Evolutionary conservation across 2,329 filamentous ascomycete genomes (phyloP).

Genomic region (Botrytis cinerea): DNA sequence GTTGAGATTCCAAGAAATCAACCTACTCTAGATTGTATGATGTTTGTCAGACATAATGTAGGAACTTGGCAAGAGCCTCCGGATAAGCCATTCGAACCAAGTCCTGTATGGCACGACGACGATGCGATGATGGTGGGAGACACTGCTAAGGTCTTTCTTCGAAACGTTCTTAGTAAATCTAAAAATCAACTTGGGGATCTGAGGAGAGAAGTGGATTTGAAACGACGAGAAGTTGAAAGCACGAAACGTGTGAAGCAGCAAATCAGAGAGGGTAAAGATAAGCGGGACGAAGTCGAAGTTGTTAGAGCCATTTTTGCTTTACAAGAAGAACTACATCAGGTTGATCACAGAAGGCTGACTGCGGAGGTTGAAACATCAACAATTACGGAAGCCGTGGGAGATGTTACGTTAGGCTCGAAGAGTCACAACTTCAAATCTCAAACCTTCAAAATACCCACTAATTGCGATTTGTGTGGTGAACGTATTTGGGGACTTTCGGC

Average conservation of each 20-base stretch:
- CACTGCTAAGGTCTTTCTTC: slow-evolving; percentile 81
- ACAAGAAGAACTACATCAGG: slow-evolving; percentile 81
- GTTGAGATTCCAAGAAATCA: slow-evolving; percentile 85
- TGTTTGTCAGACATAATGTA: slow-evolving; percentile 95
- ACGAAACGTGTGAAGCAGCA: slow-evolving; percentile 72
- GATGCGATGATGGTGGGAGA: slow-evolving; percentile 85
- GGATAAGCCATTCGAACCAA: slow-evolving; percentile 87
- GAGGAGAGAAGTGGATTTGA: slow-evolving; percentile 80
- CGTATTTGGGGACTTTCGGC: slow-evolving; percentile 96
- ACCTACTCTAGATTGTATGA: slow-evolving; percentile 89
- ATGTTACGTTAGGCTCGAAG: slow-evolving; percentile 87
- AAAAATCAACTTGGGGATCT: slow-evolving; percentile 81
- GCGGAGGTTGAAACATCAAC: slow-evolving; percentile 92
- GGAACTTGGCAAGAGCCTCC: slow-evolving; percentile 78
- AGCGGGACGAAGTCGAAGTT: slow-evolving; percentile 83
- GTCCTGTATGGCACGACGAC: slow-evolving; percentile 96
- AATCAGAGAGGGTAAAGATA: slow-evolving; percentile 81
- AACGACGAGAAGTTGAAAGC: slow-evolving; percentile 79
- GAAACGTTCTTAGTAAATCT: slow-evolving; percentile 88
- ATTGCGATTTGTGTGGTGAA: slow-evolving; percentile 95
- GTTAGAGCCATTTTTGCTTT: slow-evolving; percentile 80
- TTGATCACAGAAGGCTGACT: slow-evolving; percentile 80
- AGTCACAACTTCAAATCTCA: slow-evolving; percentile 99
- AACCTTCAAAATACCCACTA: slow-evolving; percentile 98
- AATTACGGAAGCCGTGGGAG: slow-evolving; percentile 87